These are phyloP conservation scores for Tuber melanosporum DNA, from an alignment of 495 filamentous ascomycete species.

Conservation along the genomic window DNA sequence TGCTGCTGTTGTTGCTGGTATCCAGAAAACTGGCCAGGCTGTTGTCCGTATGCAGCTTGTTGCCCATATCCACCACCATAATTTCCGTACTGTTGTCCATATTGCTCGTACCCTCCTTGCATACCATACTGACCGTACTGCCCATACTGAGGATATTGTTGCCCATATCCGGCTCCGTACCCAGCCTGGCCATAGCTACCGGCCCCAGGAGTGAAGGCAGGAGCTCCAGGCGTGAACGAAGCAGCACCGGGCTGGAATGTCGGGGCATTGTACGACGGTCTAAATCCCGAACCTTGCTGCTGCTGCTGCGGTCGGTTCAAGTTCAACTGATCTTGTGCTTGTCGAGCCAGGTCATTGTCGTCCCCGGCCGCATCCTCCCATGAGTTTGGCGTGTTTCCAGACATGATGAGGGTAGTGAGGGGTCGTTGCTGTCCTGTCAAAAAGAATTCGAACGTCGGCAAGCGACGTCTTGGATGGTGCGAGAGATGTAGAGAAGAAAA, in stretches of 20 bases:
- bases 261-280: constrained; percentile 30
- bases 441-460: background rate
- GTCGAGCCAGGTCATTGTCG: constrained; percentile 75
- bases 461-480: background rate
- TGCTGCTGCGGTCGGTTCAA: constrained; percentile 48
- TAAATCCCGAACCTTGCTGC: constrained; percentile 42
- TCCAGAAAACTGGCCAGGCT: constrained; percentile 43
- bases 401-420: constrained; percentile 55
- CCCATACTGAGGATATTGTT: constrained; percentile 52
- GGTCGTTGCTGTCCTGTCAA: constrained; percentile 21
- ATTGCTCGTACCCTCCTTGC: constrained; percentile 41
- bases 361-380: constrained; percentile 94
- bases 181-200: constrained; percentile 49
- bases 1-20: constrained; percentile 45
- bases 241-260: constrained; percentile 69
- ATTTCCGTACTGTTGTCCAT: constrained; percentile 49
- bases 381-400: constrained; percentile 68
- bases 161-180: constrained; percentile 52
- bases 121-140: constrained; percentile 44
- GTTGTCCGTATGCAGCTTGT: constrained; percentile 31
- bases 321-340: constrained; percentile 69
- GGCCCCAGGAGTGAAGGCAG: constrained; percentile 72
- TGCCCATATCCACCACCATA: constrained; percentile 43
- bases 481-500: background rate
- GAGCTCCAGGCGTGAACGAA: constrained; percentile 72